phyloP scores from a whole-genome alignment of 2,329 filamentous ascomycete genomes.

The Leptographium lundbergii region DNA sequence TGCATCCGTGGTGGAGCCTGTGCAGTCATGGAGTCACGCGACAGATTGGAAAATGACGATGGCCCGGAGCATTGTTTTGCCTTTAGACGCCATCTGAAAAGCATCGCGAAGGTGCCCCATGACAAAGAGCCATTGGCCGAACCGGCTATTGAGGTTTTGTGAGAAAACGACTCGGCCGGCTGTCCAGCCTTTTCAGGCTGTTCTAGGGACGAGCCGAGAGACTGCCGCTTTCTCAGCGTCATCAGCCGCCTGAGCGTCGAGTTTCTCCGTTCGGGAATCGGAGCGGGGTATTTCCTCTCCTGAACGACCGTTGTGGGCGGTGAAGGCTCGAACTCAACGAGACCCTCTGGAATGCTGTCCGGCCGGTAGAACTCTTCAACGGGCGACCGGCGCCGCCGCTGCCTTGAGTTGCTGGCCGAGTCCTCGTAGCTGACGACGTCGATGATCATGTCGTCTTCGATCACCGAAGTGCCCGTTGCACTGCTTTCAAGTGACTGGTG shows the following conservation, averaged over 20 bases:
- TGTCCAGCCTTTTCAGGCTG: not conserved
- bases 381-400: slow-evolving; percentile 8
- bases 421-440: not conserved
- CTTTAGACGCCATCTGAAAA: slow-evolving; percentile 60
- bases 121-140: slow-evolving; percentile 31
- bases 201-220: slow-evolving; percentile 25
- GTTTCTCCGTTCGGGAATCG: slow-evolving; percentile 2
- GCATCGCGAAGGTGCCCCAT: slow-evolving; percentile 43
- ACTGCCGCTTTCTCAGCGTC: slow-evolving; percentile 18
- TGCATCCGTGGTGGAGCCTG: slow-evolving; percentile 1
- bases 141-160: slow-evolving; percentile 43
- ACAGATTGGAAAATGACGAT: slow-evolving; percentile 85
- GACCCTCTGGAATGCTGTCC: slow-evolving; percentile 27
- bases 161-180: slow-evolving; percentile 9
- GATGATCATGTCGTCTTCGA: not conserved
- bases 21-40: slow-evolving; percentile 67
- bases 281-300: not conserved
- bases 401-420: not conserved
- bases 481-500: not conserved
- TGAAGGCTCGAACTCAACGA: not conserved
- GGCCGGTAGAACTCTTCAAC: slow-evolving; percentile 32
- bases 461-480: not conserved
- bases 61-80: slow-evolving; percentile 43
- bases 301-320: not conserved
- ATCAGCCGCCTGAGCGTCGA: slow-evolving; percentile 7